Percentiles rank a stretch among this genome's conserved stretches.
Evolutionary conservation across 306 rosid genomes (phyloP).

Genomic region (Dalbergia cultrata): DNA sequence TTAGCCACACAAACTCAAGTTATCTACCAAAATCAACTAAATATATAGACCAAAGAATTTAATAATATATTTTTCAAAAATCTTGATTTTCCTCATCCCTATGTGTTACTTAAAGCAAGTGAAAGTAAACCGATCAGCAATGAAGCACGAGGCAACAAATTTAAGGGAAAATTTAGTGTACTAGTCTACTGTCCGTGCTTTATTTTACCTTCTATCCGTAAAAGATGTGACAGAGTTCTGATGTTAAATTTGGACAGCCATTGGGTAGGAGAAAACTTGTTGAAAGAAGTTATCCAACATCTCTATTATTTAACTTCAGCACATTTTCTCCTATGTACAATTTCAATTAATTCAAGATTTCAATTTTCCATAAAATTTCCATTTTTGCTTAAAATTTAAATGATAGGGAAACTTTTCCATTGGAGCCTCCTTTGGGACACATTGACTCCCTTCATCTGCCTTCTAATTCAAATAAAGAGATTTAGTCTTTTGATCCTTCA

Average conservation of each 20-base stretch:
- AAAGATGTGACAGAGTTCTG: not conserved
- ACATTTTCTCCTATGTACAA: not conserved
- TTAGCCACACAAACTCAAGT: constrained; percentile 31
- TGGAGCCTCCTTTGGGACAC: not conserved
- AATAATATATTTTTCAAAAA: not conserved
- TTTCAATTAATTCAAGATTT: not conserved
- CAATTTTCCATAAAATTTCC: not conserved
- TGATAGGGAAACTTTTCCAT: not conserved
- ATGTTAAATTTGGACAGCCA: not conserved
- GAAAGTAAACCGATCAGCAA: constrained; percentile 9
- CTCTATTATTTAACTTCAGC: not conserved
- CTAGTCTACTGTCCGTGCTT: not conserved
- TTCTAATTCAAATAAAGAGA: not conserved
- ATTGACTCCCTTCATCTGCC: not conserved
- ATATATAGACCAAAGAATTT: constrained; percentile 3
- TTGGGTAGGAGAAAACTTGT: not conserved
- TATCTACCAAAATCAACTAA: constrained; percentile 11
- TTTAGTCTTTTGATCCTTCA: not conserved
- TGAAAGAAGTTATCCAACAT: constrained; percentile 2
- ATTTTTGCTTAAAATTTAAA: too few relatives aligned
- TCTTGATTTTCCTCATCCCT: not conserved
- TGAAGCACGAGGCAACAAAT: not conserved
- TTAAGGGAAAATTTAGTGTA: not conserved
- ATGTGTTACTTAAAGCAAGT: constrained; percentile 14
- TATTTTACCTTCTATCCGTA: constrained; percentile 5